phyloP scores from a whole-genome alignment of 2,329 filamentous ascomycete species.

The Penicillium vulpinum region DNA sequence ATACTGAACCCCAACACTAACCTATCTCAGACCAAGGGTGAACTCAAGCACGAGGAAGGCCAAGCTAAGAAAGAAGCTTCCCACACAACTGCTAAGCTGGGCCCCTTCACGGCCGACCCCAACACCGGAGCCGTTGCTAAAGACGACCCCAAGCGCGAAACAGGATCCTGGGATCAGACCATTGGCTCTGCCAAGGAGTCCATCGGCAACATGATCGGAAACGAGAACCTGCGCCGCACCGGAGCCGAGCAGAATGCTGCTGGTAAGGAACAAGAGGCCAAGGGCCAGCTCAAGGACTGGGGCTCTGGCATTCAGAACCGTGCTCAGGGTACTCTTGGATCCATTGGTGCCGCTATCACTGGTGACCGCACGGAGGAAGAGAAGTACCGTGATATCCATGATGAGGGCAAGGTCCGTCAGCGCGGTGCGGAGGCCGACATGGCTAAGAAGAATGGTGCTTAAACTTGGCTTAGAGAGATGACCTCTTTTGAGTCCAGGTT shows the following conservation, averaged over 20 bases:
- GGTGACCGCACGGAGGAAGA: conserved; percentile 67
- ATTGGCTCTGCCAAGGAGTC: conserved; percentile 82
- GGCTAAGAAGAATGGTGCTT: conserved; percentile 55
- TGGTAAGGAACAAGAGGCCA: conserved; percentile 78
- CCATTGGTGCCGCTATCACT: conserved; percentile 68
- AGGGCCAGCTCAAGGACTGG: conserved; percentile 76
- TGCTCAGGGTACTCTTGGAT: conserved; percentile 69
- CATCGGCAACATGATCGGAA: conserved; percentile 72
- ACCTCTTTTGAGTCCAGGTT: neutral
- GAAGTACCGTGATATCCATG: conserved; percentile 69
- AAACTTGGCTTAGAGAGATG: conserved; percentile 1
- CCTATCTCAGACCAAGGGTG: conserved; percentile 62
- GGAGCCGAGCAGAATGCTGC: conserved; percentile 77
- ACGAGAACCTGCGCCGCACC: conserved; percentile 69
- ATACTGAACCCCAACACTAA: neutral
- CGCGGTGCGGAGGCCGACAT: conserved; percentile 80
- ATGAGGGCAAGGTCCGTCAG: conserved; percentile 80
- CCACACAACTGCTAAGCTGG: conserved; percentile 72
- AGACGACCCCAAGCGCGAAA: conserved; percentile 70
- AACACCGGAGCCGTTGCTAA: conserved; percentile 67
- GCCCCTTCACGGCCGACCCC: conserved; percentile 65
- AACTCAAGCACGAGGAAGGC: conserved; percentile 63
- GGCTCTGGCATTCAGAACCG: conserved; percentile 66
- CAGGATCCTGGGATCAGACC: conserved; percentile 84
- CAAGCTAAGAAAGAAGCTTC: conserved; percentile 69